phyloP scores from a whole-genome alignment of 495 filamentous ascomycete species.

The Beverwykella pulmonaria region DNA sequence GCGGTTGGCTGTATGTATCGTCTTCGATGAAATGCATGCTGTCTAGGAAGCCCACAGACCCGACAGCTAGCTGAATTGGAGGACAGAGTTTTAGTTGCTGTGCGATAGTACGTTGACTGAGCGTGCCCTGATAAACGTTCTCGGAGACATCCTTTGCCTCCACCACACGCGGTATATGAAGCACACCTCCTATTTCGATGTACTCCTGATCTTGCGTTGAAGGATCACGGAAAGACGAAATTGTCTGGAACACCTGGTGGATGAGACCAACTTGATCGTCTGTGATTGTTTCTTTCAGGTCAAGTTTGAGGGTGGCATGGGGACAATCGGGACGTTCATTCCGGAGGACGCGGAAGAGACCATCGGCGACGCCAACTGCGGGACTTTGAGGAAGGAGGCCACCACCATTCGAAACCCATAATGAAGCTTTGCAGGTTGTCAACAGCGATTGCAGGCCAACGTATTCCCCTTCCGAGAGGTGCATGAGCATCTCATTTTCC shows the following conservation, averaged over 20 bases:
- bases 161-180: slow-evolving; percentile 13
- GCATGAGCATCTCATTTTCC: background rate
- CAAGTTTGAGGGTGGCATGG: slow-evolving; percentile 4
- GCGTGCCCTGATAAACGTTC: slow-evolving; percentile 1
- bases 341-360: slow-evolving; percentile 23
- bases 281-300: background rate
- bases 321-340: slow-evolving; percentile 11
- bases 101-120: background rate
- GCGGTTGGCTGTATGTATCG: background rate
- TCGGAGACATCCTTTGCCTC: slow-evolving; percentile 1
- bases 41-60: slow-evolving; percentile 8
- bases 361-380: slow-evolving; percentile 3
- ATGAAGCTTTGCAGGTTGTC: background rate
- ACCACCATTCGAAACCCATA: slow-evolving; percentile 22
- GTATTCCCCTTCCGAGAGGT: background rate
- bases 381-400: background rate
- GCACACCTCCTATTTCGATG: slow-evolving; percentile 1
- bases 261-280: slow-evolving; percentile 7
- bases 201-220: slow-evolving; percentile 20
- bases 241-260: background rate
- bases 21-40: slow-evolving; percentile 10
- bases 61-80: slow-evolving; percentile 10
- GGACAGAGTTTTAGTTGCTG: background rate
- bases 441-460: background rate
- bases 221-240: background rate